Conservation (phyloP, 2,329 filamentous ascomycete species). For the Nothophoma quercina region DNA sequence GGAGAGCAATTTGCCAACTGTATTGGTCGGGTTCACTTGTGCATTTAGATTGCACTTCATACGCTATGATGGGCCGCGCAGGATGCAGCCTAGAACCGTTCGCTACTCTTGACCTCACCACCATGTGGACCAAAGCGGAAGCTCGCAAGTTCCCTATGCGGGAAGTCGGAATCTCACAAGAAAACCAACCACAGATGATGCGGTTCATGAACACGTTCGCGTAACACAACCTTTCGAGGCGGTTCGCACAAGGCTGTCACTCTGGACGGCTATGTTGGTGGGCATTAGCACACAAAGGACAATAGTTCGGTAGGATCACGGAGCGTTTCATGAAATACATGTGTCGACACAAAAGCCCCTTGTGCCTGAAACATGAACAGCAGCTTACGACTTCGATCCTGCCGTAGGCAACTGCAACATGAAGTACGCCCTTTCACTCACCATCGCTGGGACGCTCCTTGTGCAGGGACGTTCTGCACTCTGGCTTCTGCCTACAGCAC, state of each 20-base stretch:
- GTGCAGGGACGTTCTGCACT: conserved; percentile 17
- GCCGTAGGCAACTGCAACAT: background rate
- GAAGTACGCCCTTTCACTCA: conserved; percentile 19
- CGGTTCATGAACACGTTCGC: conserved; percentile 3
- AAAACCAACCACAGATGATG: background rate
- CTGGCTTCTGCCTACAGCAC: conserved; percentile 24
- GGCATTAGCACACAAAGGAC: conserved; percentile 1
- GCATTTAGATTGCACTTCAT: background rate
- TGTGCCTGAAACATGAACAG: background rate
- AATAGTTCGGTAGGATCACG: background rate
- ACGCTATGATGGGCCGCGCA: conserved; percentile 11
- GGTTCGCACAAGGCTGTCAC: background rate
- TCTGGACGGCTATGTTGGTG: background rate
- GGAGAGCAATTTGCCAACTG: conserved; percentile 1
- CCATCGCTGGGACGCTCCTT: conserved; percentile 14
- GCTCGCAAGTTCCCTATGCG: conserved; percentile 6
- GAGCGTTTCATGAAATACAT: too few relatives aligned
- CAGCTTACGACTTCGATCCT: background rate
- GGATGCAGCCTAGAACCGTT: conserved; percentile 16
- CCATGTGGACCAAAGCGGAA: conserved; percentile 11
- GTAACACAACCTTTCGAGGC: background rate
- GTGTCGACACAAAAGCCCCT: background rate
- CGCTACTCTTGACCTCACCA: conserved; percentile 12
- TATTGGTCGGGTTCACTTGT: conserved; percentile 9
- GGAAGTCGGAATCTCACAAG: background rate